Evolutionary conservation across 768 basidiomycete genomes (phyloP), one percentile per base, ranked within the genome.

Genomic region (Thelephora aurantiotincta): DNA sequence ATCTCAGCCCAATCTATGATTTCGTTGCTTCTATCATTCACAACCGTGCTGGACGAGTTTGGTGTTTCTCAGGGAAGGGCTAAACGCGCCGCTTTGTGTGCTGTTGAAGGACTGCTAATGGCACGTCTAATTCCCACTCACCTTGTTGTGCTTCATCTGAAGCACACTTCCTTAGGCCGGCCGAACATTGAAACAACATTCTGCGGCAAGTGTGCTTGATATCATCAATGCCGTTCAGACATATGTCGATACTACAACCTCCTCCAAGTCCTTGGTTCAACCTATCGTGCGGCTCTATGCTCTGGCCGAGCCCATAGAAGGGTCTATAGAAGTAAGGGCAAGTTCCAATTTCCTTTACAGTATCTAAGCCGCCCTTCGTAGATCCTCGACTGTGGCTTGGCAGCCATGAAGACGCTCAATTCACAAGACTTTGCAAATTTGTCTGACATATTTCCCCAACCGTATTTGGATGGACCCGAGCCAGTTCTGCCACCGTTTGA

Each of bases 21-120:
- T 38, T 72, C 78, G 6, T 75, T 96, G 23, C 71, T 96, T 20
- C 79, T 82, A 52, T 84, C 91, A 0, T 88, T 96, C 60, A 78
- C 80, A 2, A 72, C 82, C 1, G 93, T 94, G 2, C 68, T 96
- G 16, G 87, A 91, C 57, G 90, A 92, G 58, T 89, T 92, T 48
- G 85, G 84, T 43, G 85, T 88, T 2, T 89, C 88, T 3, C 78
- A 83, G 53, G 78, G 81, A n/a, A 77, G 89, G 14, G 88, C 84
- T 2, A 82, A 87, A 62, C 73, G 77, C 42, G 86, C 88, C 0
- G 85, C 81, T 0, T 63, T 87, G 9, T 87, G 87, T 61, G 84
- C 85, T 9, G 81, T 77, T 5, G 88, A 91, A 62, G 84, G 84
- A 7, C 65, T 90, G 0, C 74, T 91, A 61, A 81, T 86, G 49